Conservation (phyloP, 2,329 filamentous ascomycete species). For the Xylaria sp. region DNA sequence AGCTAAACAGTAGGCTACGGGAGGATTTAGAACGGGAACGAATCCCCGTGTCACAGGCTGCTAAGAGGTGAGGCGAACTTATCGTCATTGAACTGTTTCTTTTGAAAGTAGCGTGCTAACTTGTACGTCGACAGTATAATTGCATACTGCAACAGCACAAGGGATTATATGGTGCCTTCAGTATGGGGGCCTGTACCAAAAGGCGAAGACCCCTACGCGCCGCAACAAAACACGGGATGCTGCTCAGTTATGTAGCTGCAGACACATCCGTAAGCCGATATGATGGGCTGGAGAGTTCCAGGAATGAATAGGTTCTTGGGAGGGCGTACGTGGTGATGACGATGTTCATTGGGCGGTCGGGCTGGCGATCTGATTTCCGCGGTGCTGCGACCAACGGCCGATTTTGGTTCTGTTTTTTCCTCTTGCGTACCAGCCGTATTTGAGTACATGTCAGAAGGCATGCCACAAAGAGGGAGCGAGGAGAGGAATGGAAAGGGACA, state of each 20-base stretch:
- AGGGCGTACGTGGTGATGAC: constrained; percentile 35
- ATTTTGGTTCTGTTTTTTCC: constrained; percentile 22
- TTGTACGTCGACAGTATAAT: constrained; percentile 72
- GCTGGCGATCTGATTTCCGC: constrained; percentile 35
- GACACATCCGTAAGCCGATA: constrained; percentile 23
- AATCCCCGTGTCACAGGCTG: constrained; percentile 93
- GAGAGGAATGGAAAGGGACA: constrained; percentile 21
- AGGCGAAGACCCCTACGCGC: constrained; percentile 97
- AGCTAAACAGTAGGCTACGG: constrained; percentile 93
- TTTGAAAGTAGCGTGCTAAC: constrained; percentile 17
- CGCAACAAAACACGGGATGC: constrained; percentile 90
- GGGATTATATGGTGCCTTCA: constrained; percentile 98
- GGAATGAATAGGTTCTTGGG: constrained; percentile 23
- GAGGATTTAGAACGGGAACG: constrained; percentile 95
- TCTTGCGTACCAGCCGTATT: constrained; percentile 29
- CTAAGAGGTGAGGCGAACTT: constrained; percentile 70
- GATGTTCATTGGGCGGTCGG: constrained; percentile 23
- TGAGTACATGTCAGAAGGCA: constrained; percentile 28
- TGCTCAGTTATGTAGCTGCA: constrained; percentile 85
- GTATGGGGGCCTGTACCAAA: constrained; percentile 95
- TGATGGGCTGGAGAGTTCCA: constrained; percentile 13
- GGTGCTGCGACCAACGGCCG: constrained; percentile 24
- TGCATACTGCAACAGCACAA: constrained; percentile 95
- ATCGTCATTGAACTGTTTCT: neutral
- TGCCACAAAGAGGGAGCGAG: constrained; percentile 16